These are phyloP conservation scores for Suhomyces chickasaworum DNA, from an alignment of 1,139 yeast species.

Conservation along the genomic window DNA sequence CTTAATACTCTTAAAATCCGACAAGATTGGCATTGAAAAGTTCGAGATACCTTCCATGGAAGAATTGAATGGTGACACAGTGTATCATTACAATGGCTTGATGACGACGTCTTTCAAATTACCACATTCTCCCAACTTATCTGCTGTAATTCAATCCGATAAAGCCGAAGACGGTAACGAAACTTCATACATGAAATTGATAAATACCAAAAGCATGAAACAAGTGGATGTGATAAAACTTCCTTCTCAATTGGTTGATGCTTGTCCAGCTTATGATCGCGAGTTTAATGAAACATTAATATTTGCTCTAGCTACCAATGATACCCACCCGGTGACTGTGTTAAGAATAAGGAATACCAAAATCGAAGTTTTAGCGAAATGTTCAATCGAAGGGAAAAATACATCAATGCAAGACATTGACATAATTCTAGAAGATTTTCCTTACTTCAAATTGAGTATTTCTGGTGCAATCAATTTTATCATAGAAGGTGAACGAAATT, in stretches of 20 bases:
- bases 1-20: not conserved
- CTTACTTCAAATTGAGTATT: constrained; percentile 7
- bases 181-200: constrained; percentile 21
- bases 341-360: constrained; percentile 6
- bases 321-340: not conserved
- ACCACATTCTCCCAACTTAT: constrained; percentile 11
- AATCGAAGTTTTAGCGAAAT: constrained; percentile 1
- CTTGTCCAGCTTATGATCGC: constrained; percentile 10
- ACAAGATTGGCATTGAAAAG: not conserved
- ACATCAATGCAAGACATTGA: constrained; percentile 3
- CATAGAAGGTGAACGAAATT: constrained; percentile 3
- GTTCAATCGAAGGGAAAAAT: not conserved
- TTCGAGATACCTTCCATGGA: not conserved
- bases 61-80: not conserved
- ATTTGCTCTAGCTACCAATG: constrained; percentile 9
- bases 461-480: constrained; percentile 7
- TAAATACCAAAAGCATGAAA: constrained; percentile 20
- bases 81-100: not conserved
- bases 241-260: constrained; percentile 24
- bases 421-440: constrained; percentile 1
- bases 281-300: constrained; percentile 3
- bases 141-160: constrained; percentile 23
- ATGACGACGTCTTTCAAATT: not conserved
- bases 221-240: constrained; percentile 12
- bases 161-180: constrained; percentile 21